Base-by-base conservation (phyloP, 768 basidiomycete genomes). In the Lentinula detonsa region DNA sequence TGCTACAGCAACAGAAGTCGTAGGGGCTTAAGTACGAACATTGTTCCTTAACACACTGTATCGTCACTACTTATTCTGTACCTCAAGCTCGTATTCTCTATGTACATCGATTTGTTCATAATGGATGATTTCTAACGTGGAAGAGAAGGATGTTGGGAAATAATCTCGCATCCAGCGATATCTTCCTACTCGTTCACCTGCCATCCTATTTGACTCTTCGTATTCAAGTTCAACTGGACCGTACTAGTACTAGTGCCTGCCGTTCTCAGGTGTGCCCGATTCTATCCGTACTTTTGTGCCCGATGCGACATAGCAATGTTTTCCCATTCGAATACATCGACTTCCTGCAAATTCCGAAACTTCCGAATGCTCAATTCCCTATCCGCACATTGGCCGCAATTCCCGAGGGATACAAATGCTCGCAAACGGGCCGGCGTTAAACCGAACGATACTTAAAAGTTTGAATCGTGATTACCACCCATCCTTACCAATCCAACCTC, bases 11-110 rank as follows among this genome's bases (percentile, higher is more conserved):
- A 43, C 40, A 5, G 61, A 62, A 31, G 61, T 56, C 18, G 53
- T 62, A 42, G 61, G 61, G 43, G 61, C 61, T 35, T 62, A 40
- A 58, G 28, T 39, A 5, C 37, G 52, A 23, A 23, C 23, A 23
- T 11, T 37, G 52, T 39, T 54, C 11, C 7, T 13, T 18, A 16
- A 6, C n/a, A n/a, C 7, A n/a, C 16, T 45, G n/a, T 15, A 5
- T 45, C 13, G 37, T 39, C 37, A 39, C 2, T 45, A 45, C 43
- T n/a, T 18, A n/a, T 45, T 45, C 43, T 18, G 43, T 45, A 45
- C 7, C 8, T 45, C 1, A 40, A 15, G 39, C 9, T 40, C 15
- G 9, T 40, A 1, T 15, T 40, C 15, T 40, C 11, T 4, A 28
- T 28, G 28, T 28, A 28, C 28, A 28, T 28, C 4, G 28, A 28